phyloP scores from a whole-genome alignment of 805 yeast species.

The Suhomyces faveliae region DNA sequence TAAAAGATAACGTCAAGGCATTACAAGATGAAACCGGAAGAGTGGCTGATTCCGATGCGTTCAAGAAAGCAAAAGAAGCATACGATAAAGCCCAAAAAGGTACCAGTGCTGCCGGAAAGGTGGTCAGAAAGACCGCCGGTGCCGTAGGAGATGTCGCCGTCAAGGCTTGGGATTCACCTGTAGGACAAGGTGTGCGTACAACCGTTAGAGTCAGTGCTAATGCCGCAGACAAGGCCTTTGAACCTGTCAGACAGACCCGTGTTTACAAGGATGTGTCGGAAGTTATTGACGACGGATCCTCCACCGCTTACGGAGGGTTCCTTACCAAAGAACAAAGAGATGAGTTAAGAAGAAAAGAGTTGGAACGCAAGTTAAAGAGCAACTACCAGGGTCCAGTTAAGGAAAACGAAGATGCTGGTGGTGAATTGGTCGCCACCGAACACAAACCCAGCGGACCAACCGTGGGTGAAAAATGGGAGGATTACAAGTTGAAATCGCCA shows the following conservation, averaged over 20 bases:
- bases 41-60: constrained; percentile 91
- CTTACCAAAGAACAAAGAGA: constrained; percentile 81
- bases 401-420: constrained; percentile 79
- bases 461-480: constrained; percentile 62
- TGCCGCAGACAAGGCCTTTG: constrained; percentile 81
- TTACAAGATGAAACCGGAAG: constrained; percentile 94
- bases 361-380: constrained; percentile 53
- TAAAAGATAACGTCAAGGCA: constrained; percentile 90
- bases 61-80: constrained; percentile 89
- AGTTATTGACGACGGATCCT: constrained; percentile 88
- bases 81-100: constrained; percentile 79
- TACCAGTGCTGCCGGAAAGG: constrained; percentile 64
- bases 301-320: constrained; percentile 88
- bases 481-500: constrained; percentile 63
- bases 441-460: constrained; percentile 71
- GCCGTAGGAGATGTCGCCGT: constrained; percentile 86
- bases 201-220: constrained; percentile 84
- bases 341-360: constrained; percentile 52
- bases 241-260: constrained; percentile 89
- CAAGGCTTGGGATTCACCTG: constrained; percentile 95
- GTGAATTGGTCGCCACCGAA: constrained; percentile 78
- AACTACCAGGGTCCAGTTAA: constrained; percentile 71
- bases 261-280: constrained; percentile 86
- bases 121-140: constrained; percentile 86
- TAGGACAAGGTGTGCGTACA: constrained; percentile 83